A percentile compares a stretch with the other conserved stretches of the same genome.
Conservation (phyloP, 768 basidiomycete species). For the Coprinopsis strossmayeri region DNA sequence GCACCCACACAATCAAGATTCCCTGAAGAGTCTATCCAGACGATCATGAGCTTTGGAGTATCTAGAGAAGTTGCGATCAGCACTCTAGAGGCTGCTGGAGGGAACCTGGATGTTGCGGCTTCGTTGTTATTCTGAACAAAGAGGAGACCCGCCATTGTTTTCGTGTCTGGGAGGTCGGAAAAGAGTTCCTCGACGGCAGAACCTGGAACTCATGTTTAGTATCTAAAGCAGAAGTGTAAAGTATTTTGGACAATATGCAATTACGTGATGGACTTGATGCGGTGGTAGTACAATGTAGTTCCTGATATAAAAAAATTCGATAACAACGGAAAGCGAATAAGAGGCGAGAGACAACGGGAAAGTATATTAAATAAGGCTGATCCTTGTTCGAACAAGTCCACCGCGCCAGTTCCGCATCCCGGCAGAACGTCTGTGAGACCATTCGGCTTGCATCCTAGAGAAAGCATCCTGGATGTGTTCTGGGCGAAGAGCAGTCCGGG, state of each 20-base stretch:
- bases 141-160: too few relatives aligned
- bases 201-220: too few relatives aligned
- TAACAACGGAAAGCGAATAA: slow-evolving; percentile 15
- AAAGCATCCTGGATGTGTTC: slow-evolving; percentile 92
- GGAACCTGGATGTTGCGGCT: slow-evolving; percentile 85
- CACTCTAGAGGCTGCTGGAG: slow-evolving; percentile 70
- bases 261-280: neutral
- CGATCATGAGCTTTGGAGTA: slow-evolving; percentile 74
- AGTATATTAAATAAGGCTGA: slow-evolving; percentile 63
- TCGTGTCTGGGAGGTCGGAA: too few relatives aligned
- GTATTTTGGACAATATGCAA: too few relatives aligned
- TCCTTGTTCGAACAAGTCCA: slow-evolving; percentile 70
- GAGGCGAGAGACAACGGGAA: slow-evolving; percentile 7
- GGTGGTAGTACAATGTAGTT: slow-evolving; percentile 13
- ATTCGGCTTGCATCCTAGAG: slow-evolving; percentile 81
- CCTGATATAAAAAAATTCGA: slow-evolving; percentile 17
- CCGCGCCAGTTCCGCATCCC: slow-evolving; percentile 90
- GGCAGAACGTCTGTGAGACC: slow-evolving; percentile 73
- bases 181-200: too few relatives aligned
- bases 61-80: slow-evolving; percentile 71
- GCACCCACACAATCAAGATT: slow-evolving; percentile 23
- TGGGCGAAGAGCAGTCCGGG: slow-evolving; percentile 68
- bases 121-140: slow-evolving; percentile 73
- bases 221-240: too few relatives aligned
- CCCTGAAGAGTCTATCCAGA: slow-evolving; percentile 56